Evolutionary conservation across 2,329 filamentous ascomycete genomes (phyloP), one percentile per base, ranked within the genome.

Genomic region (Ilyonectria sp.): DNA sequence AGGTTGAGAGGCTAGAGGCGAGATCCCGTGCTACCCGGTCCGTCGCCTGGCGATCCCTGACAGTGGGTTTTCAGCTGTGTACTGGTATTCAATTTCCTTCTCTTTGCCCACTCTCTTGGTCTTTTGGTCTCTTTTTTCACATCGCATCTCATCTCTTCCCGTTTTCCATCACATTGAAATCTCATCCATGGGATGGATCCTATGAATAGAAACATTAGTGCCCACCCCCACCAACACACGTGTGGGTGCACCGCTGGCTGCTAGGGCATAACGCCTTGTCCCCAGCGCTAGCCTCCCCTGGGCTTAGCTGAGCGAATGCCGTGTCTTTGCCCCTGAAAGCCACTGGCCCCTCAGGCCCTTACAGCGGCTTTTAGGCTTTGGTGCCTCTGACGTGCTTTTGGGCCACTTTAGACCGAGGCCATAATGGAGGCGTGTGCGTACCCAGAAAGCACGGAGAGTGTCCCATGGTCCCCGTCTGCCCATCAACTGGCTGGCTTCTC

Each of bases 201-300:
- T 6, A 43, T 43, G 40, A 43, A 43, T 43, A n/a, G 4, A 43
- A n/a, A 43, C 15, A 6, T 43, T 43, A 52, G 29, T 10, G 49
- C 5, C 49, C 47, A 52, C 23, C 40, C 47, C 50, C 50, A 53
- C 50, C 10, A 53, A 37, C 50, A 37, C 50, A 53, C 50, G 50
- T 53, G 50, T 53, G 50, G 21, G 50, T 53, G 50, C 50, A 23
- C 50, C 29, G 50, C 49, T 52, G 49, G 49, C 17, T 33, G 23
- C 46, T 50, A 50, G 15, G 47, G 23, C 47, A n/a, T 6, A n/a
- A n/a, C 26, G 23, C 23, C 47, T 50, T 26, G 23, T 10, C 13
- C 21, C 23, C 23, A 31, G 47, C 13, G 13, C 47, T 50, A 53
- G 50, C 31, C 50, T 23, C 50, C 50, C 4, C 50, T 13, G n/a